Evolutionary conservation across 306 rosid genomes (phyloP).

Genomic region (Begonia loranthoides): DNA sequence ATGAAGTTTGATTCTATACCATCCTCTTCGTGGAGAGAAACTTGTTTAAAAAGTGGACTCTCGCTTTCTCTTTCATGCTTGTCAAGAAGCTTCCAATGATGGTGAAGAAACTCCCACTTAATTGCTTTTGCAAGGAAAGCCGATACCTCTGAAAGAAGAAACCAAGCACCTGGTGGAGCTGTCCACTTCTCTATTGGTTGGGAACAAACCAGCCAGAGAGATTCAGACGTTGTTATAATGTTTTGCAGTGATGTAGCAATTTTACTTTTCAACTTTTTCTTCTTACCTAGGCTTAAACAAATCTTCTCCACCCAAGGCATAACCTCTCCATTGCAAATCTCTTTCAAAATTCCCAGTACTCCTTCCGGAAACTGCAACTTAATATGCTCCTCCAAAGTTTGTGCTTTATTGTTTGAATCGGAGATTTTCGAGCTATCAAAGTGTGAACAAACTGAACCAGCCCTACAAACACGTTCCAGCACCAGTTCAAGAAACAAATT

Average conservation of each 20-base stretch:
- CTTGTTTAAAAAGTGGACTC: slow-evolving; percentile 32
- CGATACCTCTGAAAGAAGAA: slow-evolving; percentile 87
- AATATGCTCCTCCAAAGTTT: slow-evolving; percentile 27
- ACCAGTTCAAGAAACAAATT: slow-evolving; percentile 73
- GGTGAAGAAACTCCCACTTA: slow-evolving; percentile 85
- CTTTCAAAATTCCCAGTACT: slow-evolving; percentile 47
- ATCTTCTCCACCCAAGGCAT: slow-evolving; percentile 86
- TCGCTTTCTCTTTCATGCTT: slow-evolving; percentile 32
- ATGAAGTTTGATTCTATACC: slow-evolving; percentile 36
- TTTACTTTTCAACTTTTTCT: slow-evolving; percentile 39
- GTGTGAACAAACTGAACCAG: slow-evolving; percentile 24
- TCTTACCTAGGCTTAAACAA: slow-evolving; percentile 77
- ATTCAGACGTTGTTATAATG: slow-evolving; percentile 63
- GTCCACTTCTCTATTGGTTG: slow-evolving; percentile 80
- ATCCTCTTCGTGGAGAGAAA: slow-evolving; percentile 26
- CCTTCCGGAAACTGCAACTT: slow-evolving; percentile 37
- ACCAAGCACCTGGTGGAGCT: slow-evolving; percentile 92
- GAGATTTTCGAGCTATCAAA: slow-evolving; percentile 6
- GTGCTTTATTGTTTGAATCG: slow-evolving; percentile 14
- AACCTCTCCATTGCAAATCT: slow-evolving; percentile 62
- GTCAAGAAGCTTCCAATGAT: slow-evolving; percentile 92
- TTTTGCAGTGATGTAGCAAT: slow-evolving; percentile 55
- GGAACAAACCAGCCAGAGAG: slow-evolving; percentile 60
- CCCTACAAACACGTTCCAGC: slow-evolving; percentile 53
- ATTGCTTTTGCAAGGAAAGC: slow-evolving; percentile 62